A percentile compares a stretch with the other conserved stretches of the same genome.
Evolutionary conservation across 345 rosid species (phyloP).

Genomic region (Dipteronia sinensis): DNA sequence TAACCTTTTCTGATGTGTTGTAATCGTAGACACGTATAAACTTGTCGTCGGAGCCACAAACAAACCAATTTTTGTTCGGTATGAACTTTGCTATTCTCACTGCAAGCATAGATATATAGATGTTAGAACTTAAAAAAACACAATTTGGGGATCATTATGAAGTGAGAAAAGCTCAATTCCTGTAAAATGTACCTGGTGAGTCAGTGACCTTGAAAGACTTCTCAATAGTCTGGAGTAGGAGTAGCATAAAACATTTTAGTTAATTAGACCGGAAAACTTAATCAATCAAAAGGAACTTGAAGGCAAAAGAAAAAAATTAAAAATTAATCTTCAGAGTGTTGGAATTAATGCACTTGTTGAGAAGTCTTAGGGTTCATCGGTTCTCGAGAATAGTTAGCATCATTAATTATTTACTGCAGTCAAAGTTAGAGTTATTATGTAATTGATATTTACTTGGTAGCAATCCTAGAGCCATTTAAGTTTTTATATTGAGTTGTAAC

Average conservation of each 20-base stretch:
- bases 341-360: too few relatives aligned
- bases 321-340: too few relatives aligned
- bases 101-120: conserved; percentile 34
- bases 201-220: conserved; percentile 90
- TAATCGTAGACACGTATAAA: conserved; percentile 86
- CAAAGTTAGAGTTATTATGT: too few relatives aligned
- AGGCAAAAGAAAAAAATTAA: too few relatives aligned
- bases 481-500: too few relatives aligned
- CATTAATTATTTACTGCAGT: too few relatives aligned
- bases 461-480: too few relatives aligned
- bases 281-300: too few relatives aligned
- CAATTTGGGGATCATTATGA: background rate
- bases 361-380: too few relatives aligned
- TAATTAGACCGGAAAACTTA: too few relatives aligned
- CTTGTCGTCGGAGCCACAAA: conserved; percentile 96
- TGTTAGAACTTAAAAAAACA: conserved; percentile 1
- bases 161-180: background rate
- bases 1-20: conserved; percentile 88
- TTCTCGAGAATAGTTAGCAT: too few relatives aligned
- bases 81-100: conserved; percentile 96
- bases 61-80: conserved; percentile 88
- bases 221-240: conserved; percentile 63
- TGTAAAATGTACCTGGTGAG: conserved; percentile 67
- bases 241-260: background rate
- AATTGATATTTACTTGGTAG: too few relatives aligned